These are phyloP conservation scores for Simmondsia chinensis DNA, from an alignment of 148 eudicot genomes.

Conservation along the genomic window DNA sequence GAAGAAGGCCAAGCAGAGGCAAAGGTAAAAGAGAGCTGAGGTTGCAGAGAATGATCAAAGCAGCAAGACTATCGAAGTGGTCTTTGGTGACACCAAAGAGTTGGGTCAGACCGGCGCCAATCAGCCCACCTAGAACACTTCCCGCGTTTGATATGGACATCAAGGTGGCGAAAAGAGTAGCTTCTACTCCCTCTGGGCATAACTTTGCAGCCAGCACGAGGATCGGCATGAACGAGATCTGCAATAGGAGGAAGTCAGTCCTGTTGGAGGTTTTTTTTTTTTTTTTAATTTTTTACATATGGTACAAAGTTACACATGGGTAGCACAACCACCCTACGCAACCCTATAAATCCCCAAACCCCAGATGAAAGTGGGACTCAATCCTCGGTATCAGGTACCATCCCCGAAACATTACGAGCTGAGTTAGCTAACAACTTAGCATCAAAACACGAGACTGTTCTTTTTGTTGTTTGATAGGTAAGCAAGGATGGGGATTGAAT, in stretches of 20 bases:
- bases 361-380: background rate
- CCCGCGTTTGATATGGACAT: constrained; percentile 96
- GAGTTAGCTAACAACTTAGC: too few relatives aligned
- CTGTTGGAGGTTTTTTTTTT: too few relatives aligned
- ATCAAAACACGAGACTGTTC: too few relatives aligned
- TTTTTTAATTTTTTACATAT: too few relatives aligned
- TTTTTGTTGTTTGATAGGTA: too few relatives aligned
- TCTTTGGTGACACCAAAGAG: constrained; percentile 81
- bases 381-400: too few relatives aligned
- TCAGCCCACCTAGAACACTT: constrained; percentile 75
- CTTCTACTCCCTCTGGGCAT: constrained; percentile 96
- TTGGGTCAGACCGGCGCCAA: constrained; percentile 92
- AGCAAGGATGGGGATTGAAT: too few relatives aligned
- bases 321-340: too few relatives aligned
- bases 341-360: background rate
- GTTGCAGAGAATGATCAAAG: constrained; percentile 76
- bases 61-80: constrained; percentile 59
- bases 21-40: constrained; percentile 87
- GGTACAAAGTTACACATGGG: too few relatives aligned
- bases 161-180: constrained; percentile 94
- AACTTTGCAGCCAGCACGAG: constrained; percentile 89
- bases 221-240: constrained; percentile 98
- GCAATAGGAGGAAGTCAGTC: too few relatives aligned
- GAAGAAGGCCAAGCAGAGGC: constrained; percentile 79
- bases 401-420: too few relatives aligned